These are phyloP conservation scores for Ganoderma sp. DNA, from an alignment of 1,284 basidiomycete genomes.

Conservation along the genomic window DNA sequence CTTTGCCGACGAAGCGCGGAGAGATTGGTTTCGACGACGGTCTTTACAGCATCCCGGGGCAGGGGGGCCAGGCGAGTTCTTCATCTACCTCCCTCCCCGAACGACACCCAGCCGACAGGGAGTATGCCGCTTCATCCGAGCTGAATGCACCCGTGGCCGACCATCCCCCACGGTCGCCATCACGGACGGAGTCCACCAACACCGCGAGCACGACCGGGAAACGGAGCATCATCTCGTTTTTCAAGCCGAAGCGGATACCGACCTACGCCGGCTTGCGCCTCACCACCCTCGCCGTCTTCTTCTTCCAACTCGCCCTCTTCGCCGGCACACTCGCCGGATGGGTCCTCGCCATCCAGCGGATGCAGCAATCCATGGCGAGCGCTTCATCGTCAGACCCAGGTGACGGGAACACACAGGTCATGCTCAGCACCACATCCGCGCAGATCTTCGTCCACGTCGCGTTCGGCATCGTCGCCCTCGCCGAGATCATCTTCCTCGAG, in stretches of 20 bases:
- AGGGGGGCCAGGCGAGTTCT: slow-evolving; percentile 22
- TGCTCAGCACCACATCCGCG: slow-evolving; percentile 37
- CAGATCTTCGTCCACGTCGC: slow-evolving; percentile 64
- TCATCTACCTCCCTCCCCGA: slow-evolving; percentile 39
- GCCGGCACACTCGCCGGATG: slow-evolving; percentile 61
- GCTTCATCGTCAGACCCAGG: slow-evolving; percentile 11
- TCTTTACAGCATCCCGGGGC: slow-evolving; percentile 39
- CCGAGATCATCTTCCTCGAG: slow-evolving; percentile 66
- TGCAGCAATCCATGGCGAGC: slow-evolving; percentile 21
- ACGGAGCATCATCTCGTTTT: slow-evolving; percentile 46
- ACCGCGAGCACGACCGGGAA: slow-evolving; percentile 42
- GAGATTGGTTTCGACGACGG: slow-evolving; percentile 67
- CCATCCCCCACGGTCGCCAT: slow-evolving; percentile 25
- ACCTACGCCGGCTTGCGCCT: slow-evolving; percentile 53
- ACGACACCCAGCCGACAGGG: slow-evolving; percentile 66
- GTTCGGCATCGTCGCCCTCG: slow-evolving; percentile 55
- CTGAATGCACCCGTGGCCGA: slow-evolving; percentile 24
- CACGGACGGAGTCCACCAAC: slow-evolving; percentile 30
- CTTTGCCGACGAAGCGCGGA: slow-evolving; percentile 66
- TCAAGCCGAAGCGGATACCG: slow-evolving; percentile 48
- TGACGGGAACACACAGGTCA: slow-evolving; percentile 14
- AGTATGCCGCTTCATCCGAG: slow-evolving; percentile 32
- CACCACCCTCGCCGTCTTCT: slow-evolving; percentile 52
- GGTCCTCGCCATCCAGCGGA: slow-evolving; percentile 50
- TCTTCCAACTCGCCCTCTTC: slow-evolving; percentile 51